Base-by-base conservation (phyloP, 129 eudicot genomes). In the Ambrosia trifida region DNA sequence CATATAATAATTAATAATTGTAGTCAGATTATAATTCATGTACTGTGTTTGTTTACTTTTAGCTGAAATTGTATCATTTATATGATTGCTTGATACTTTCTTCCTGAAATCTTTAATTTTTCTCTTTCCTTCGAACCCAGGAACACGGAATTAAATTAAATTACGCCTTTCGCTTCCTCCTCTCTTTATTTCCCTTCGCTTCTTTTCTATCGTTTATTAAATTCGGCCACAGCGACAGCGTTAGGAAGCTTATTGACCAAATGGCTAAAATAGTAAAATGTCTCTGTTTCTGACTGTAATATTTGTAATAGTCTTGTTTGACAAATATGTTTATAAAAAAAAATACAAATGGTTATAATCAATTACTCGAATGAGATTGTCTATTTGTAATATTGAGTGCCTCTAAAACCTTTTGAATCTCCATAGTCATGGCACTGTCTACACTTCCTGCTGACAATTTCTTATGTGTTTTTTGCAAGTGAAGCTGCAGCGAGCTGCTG, bases 391-490 rank as follows among this genome's bases (percentile, higher is more conserved):
- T 75, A 70, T 83, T 90, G 40, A 94, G 82, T 20, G 89, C 96
- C 45, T 83, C 88, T 51, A 94, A 53, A 50, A 94, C 99, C 68
- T 94, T 94, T 66, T 94, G 97, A 64, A 90, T 94, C 79, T 94
- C 96, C 96, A 94, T 82, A 17, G 83, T 83, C 99, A 90, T 94
- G 54, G 99, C 99, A 74, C 99, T 90, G 81, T 94, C 99, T 69
- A 94, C 99, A 53, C 99, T 94, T 32, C 99, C 99, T 0, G 96
- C 85, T 0, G 96, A 94, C 35, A 94, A 82, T 35, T 84, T 90
- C 81, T 80, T 94, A 76, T 94, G 99, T 1, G 92, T 83, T 74
- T 94, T 94, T 83, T 94, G 99, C 77, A 90, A 57, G 79, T 94
- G 99, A 66, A 94, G 94, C 82, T 87, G 86, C 78, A 94, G 75